Base-by-base conservation (phyloP, 2,329 filamentous ascomycete species). In the Neophaeococcomyces aloes region DNA sequence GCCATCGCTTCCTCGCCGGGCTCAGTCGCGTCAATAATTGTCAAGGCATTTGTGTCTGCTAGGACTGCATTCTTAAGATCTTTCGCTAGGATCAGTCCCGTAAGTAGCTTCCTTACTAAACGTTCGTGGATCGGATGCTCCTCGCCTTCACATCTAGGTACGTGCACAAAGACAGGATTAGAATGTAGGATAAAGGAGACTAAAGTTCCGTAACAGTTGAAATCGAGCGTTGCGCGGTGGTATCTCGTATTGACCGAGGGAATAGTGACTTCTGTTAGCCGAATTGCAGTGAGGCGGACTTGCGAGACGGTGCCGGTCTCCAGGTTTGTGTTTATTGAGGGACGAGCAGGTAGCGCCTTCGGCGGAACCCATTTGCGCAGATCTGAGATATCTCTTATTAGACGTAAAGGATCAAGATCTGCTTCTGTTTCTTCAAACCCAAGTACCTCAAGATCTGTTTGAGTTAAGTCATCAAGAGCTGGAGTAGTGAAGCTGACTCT, bases 1-100 rank as follows among this genome's bases (percentile, higher is more conserved):
- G 56, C 64, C 45, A 65, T 61, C 0, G 59, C 56, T 50, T 66
- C 65, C 46, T 57, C 61, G 11, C 58, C 57, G 11, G 43, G 23
- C 7, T 48, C 53, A 13, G 48, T 51, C 8, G 53, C 53, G 43
- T 55, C 43, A 31, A 55, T 55, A 11, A 55, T 32, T 32, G 48
- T 45, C 6, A 50, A 27, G n/a, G 38, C 43, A 7, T 31, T 35
- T 30, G 46, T 46, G 6, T 41, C 33, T 13, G 10, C 17, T 4
- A 5, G 17, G 5, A 15, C 15, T 14, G 8, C 25, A 14, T 45
- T 21, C 25, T 39, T 34, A 34, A 38, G 23, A 21, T 29, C 4
- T 23, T 44, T 27, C 4, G 29, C 13, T 3, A 11, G 14, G 5
- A 21, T 19, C 7, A 27, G 8, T 2, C 14, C 23, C 5, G 29